phyloP scores from a whole-genome alignment of 139 green algal genomes.

The Penium margaritaceum region DNA sequence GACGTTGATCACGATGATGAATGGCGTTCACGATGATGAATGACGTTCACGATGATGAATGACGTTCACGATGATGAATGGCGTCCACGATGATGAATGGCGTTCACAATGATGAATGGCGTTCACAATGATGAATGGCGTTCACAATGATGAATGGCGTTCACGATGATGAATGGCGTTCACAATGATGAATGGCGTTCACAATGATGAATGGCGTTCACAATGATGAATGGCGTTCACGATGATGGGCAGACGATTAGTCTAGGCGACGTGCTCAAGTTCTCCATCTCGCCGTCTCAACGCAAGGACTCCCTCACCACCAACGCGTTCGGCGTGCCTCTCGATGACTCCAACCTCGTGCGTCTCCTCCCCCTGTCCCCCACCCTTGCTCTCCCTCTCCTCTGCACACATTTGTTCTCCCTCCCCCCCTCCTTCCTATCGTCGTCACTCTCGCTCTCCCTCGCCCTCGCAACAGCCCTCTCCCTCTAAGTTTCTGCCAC shows the following conservation, averaged over 20 bases:
- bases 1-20: too few relatives aligned
- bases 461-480: neutral
- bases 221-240: too few relatives aligned
- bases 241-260: slow-evolving; percentile 84
- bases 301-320: slow-evolving; percentile 68
- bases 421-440: neutral
- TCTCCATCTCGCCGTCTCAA: slow-evolving; percentile 51
- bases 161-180: too few relatives aligned
- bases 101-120: too few relatives aligned
- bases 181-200: too few relatives aligned
- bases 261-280: slow-evolving; percentile 82
- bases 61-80: too few relatives aligned
- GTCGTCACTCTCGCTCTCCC: neutral
- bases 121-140: too few relatives aligned
- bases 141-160: too few relatives aligned
- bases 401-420: neutral
- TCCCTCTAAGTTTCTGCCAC: neutral
- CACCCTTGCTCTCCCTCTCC: neutral
- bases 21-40: too few relatives aligned
- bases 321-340: slow-evolving; percentile 73
- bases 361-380: neutral
- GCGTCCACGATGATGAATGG: too few relatives aligned
- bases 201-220: too few relatives aligned
- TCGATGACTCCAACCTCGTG: slow-evolving; percentile 87
- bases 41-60: too few relatives aligned